phyloP scores from a whole-genome alignment of 768 basidiomycete species.

The Holtermanniella nyarrowii region DNA sequence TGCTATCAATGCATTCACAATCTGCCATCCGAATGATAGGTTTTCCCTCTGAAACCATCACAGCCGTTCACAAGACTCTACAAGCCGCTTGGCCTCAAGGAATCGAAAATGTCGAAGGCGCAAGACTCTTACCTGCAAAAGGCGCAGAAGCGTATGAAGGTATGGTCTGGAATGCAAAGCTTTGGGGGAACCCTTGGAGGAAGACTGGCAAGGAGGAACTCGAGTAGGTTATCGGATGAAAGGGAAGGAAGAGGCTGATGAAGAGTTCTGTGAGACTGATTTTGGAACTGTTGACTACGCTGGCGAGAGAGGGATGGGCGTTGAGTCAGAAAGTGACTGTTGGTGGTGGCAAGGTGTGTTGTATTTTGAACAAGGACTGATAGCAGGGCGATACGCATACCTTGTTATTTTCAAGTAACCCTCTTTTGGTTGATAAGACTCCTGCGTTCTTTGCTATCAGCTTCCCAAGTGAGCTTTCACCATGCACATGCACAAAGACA shows the following conservation, averaged over 20 bases:
- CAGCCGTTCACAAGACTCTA: conserved; percentile 12
- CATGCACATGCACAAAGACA: neutral
- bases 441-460: conserved; percentile 31
- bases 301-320: conserved; percentile 26
- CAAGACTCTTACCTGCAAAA: conserved; percentile 5
- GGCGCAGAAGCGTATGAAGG: neutral
- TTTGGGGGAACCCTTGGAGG: conserved; percentile 25
- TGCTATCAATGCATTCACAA: conserved; percentile 11
- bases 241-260: neutral
- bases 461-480: conserved; percentile 19
- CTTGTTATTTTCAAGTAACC: conserved; percentile 21
- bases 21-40: conserved; percentile 16
- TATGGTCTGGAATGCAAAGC: conserved; percentile 18
- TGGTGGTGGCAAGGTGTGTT: conserved; percentile 14
- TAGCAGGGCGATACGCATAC: conserved; percentile 24
- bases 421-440: conserved; percentile 8
- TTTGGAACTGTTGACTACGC: conserved; percentile 15
- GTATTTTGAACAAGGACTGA: neutral
- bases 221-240: conserved; percentile 15
- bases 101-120: neutral
- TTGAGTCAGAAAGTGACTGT: conserved; percentile 20
- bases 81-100: conserved; percentile 14
- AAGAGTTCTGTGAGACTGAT: conserved; percentile 24
- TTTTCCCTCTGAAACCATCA: conserved; percentile 16
- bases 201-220: conserved; percentile 25